Conservation (phyloP, 2,329 filamentous ascomycete species). For the Venturia nashicola region DNA sequence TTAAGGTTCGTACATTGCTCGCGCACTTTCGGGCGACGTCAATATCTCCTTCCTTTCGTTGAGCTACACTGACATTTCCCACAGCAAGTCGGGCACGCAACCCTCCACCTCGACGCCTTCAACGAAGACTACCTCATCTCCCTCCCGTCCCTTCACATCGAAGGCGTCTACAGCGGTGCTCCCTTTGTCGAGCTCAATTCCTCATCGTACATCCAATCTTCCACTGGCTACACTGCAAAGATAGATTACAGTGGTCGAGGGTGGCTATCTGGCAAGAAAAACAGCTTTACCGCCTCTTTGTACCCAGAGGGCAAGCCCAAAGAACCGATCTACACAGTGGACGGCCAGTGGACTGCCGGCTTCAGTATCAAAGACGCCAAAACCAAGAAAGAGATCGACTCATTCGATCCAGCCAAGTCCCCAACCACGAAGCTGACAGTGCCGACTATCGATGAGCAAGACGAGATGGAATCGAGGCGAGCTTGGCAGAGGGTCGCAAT, state of each 20-base stretch:
- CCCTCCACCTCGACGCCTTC: conserved; percentile 57
- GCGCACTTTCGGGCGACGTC: not conserved
- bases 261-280: conserved; percentile 94
- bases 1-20: conserved; percentile 42
- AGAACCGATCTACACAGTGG: conserved; percentile 65
- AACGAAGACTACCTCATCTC: conserved; percentile 80
- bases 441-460: conserved; percentile 63
- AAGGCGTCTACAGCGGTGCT: conserved; percentile 74
- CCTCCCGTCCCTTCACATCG: conserved; percentile 81
- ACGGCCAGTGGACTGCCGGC: conserved; percentile 80
- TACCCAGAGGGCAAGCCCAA: conserved; percentile 59
- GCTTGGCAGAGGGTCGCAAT: conserved; percentile 80
- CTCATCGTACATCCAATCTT: conserved; percentile 73
- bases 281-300: conserved; percentile 66
- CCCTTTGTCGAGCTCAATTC: conserved; percentile 89
- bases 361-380: conserved; percentile 66
- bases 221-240: conserved; percentile 73
- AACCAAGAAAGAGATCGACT: conserved; percentile 30
- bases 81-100: conserved; percentile 73
- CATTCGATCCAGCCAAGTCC: conserved; percentile 33
- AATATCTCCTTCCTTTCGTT: not conserved
- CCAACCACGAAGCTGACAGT: conserved; percentile 56
- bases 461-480: conserved; percentile 74
- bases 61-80: not conserved
- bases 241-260: conserved; percentile 90